Conservation (phyloP, 2,329 filamentous ascomycete species). For the Plenodomus tracheiphilus region DNA sequence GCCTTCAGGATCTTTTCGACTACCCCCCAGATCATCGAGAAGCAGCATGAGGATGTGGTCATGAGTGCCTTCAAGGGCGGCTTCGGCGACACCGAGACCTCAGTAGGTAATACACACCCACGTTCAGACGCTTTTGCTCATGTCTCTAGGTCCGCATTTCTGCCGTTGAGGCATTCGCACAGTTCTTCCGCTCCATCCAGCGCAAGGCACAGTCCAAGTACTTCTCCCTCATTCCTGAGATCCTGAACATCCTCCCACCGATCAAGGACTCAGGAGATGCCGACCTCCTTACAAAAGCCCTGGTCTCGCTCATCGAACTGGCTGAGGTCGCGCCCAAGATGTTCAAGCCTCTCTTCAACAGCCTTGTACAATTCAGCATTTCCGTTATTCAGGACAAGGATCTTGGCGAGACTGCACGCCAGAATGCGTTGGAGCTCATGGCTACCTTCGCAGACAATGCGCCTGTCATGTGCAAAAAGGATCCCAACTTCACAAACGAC, state of each 20-base stretch:
- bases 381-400: conserved; percentile 97
- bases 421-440: conserved; percentile 96
- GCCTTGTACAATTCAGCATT: conserved; percentile 88
- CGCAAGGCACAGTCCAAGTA: conserved; percentile 92
- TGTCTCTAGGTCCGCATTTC: conserved; percentile 75
- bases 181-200: conserved; percentile 88
- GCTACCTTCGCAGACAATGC: conserved; percentile 96
- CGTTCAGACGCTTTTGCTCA: not conserved
- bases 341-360: conserved; percentile 94
- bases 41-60: conserved; percentile 91
- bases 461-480: conserved; percentile 92
- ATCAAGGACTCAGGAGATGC: conserved; percentile 91
- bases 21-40: conserved; percentile 93
- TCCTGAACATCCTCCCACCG: conserved; percentile 91
- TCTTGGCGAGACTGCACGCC: conserved; percentile 82
- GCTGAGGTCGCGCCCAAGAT: conserved; percentile 95
- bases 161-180: conserved; percentile 94
- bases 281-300: conserved; percentile 85
- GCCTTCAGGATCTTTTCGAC: conserved; percentile 95
- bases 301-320: conserved; percentile 89
- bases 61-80: conserved; percentile 85
- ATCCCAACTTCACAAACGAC: conserved; percentile 85
- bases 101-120: conserved; percentile 54
- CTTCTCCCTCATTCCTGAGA: conserved; percentile 81
- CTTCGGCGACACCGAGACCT: conserved; percentile 84